Percentiles rank a stretch among this genome's conserved stretches.
These are phyloP conservation scores for Parastagonospora nodorum DNA, from an alignment of 2,329 filamentous ascomycete genomes.

Conservation along the genomic window DNA sequence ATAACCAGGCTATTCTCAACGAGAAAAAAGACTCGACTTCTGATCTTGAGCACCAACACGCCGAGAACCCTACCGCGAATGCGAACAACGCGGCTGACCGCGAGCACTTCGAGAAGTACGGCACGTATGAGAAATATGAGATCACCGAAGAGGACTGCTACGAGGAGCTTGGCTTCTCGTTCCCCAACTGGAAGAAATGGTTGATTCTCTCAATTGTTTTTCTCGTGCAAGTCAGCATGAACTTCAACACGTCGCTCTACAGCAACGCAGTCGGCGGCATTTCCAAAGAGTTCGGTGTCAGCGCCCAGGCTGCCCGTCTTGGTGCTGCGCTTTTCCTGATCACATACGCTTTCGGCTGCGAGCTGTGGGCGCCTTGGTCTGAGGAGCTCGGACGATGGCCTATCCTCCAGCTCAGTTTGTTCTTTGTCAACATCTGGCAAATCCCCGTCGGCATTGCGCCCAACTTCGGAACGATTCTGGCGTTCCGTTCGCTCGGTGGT, in stretches of 20 bases:
- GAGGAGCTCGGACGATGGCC: slow-evolving; percentile 81
- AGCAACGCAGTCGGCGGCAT: slow-evolving; percentile 59
- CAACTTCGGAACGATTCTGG: slow-evolving; percentile 73
- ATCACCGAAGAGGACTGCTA: slow-evolving; percentile 58
- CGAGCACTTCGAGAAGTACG: slow-evolving; percentile 38
- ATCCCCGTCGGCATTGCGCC: slow-evolving; percentile 68
- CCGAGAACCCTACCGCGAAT: slow-evolving; percentile 19
- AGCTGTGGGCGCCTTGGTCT: slow-evolving; percentile 86
- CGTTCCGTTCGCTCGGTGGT: slow-evolving; percentile 57
- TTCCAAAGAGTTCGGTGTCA: slow-evolving; percentile 69
- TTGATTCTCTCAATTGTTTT: slow-evolving; percentile 58
- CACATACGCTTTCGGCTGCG: slow-evolving; percentile 82
- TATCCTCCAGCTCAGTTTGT: slow-evolving; percentile 72
- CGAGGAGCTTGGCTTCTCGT: slow-evolving; percentile 56
- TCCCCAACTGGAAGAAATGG: slow-evolving; percentile 60
- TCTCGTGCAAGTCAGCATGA: slow-evolving; percentile 61
- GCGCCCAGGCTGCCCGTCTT: slow-evolving; percentile 69
- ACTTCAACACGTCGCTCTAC: slow-evolving; percentile 63
- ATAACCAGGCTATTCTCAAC: slow-evolving; percentile 15
- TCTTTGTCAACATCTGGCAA: slow-evolving; percentile 79
- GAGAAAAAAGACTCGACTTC: slow-evolving; percentile 34
- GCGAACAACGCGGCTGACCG: slow-evolving; percentile 28
- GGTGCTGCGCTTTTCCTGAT: slow-evolving; percentile 81
- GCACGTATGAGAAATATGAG: slow-evolving; percentile 53
- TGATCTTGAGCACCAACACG: slow-evolving; percentile 19